Conservation (phyloP, 2,329 filamentous ascomycete genomes). For the Fusarium tjaetaba region DNA sequence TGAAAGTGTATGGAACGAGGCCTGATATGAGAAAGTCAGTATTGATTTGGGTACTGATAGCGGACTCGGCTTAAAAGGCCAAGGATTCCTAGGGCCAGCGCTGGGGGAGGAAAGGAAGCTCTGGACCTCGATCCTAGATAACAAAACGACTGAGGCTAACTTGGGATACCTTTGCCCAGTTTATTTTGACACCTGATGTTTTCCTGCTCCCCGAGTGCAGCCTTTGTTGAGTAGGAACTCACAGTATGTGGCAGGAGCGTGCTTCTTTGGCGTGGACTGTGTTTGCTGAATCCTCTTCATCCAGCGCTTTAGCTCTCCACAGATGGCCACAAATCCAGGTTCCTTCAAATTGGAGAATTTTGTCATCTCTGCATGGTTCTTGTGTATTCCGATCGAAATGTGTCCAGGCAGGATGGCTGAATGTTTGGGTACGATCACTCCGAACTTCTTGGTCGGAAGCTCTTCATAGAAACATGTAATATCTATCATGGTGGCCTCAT, state of each 20-base stretch:
- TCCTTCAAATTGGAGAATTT: conserved; percentile 14
- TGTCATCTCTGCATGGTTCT: conserved; percentile 14
- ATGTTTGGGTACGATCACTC: conserved; percentile 20
- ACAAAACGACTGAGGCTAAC: background rate
- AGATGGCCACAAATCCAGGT: conserved; percentile 14
- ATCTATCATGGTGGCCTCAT: background rate
- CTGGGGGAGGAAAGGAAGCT: background rate
- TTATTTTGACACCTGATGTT: background rate
- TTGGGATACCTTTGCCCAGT: background rate
- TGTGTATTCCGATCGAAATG: conserved; percentile 11
- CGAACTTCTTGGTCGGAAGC: conserved; percentile 10
- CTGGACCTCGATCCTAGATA: fast-evolving
- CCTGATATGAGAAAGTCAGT: background rate
- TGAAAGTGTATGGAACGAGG: conserved; percentile 22
- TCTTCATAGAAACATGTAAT: conserved; percentile 38
- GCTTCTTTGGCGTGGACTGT: background rate
- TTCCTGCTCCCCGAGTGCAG: background rate
- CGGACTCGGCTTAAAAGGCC: fast-evolving
- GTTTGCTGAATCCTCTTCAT: background rate
- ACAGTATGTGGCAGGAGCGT: background rate
- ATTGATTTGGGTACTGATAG: too few relatives aligned
- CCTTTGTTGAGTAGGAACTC: background rate
- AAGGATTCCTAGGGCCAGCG: too few relatives aligned
- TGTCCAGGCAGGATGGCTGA: conserved; percentile 22
- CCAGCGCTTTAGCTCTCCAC: conserved; percentile 22